Percentiles rank a stretch among this genome's conserved stretches.
phyloP scores from a whole-genome alignment of 805 yeast genomes.

The Cyberlindnera americana region DNA sequence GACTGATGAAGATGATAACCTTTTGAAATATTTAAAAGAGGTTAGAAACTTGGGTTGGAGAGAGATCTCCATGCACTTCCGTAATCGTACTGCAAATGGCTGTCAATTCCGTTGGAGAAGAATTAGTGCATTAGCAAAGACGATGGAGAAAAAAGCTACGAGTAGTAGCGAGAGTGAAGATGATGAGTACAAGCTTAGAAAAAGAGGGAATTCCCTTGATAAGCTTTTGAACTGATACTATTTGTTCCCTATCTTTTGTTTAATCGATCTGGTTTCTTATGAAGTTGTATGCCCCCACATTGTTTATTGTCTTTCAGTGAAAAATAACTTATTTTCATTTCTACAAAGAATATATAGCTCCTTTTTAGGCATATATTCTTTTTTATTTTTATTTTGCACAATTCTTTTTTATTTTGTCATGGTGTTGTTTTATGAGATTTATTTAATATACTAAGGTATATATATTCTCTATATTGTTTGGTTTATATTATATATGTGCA shows the following conservation, averaged over 20 bases:
- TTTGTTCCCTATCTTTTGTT: background rate
- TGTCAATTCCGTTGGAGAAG: slow-evolving; percentile 79
- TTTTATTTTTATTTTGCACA: background rate
- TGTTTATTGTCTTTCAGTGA: no score
- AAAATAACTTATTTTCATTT: background rate
- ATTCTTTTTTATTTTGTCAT: background rate
- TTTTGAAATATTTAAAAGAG: slow-evolving; percentile 61
- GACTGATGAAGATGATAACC: slow-evolving; percentile 62
- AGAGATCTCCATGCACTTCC: slow-evolving; percentile 65
- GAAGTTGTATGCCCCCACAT: no score
- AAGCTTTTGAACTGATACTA: slow-evolving; percentile 1
- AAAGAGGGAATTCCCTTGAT: slow-evolving; percentile 3
- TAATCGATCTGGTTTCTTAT: no score
- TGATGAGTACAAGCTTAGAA: background rate
- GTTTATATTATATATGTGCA: no score
- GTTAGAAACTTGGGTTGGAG: slow-evolving; percentile 72
- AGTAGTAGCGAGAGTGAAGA: slow-evolving; percentile 4
- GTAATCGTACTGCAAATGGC: slow-evolving; percentile 69
- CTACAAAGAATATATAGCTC: background rate
- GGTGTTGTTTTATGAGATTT: no score
- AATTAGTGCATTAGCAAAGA: slow-evolving; percentile 20
- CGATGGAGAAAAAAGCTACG: slow-evolving; percentile 1
- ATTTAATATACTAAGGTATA: no score
- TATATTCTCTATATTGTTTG: no score
- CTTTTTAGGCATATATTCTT: background rate